Evolutionary conservation across 106 monocot genomes (phyloP).

Genomic region (Xerophyta viscosa): DNA sequence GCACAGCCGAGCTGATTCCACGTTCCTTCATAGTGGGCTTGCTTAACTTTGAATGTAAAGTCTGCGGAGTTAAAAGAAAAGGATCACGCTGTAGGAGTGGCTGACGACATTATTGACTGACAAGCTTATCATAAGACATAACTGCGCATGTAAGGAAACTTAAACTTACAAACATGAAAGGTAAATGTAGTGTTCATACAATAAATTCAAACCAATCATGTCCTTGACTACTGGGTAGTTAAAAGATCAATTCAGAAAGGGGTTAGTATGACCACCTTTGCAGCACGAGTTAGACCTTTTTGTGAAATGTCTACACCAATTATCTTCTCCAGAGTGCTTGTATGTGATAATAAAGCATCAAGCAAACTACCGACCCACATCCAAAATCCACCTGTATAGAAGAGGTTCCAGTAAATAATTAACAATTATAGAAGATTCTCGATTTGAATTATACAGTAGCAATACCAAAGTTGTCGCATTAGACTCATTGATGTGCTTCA

Average conservation of each 20-base stretch:
- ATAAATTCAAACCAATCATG: no score
- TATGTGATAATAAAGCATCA: constrained; percentile 69
- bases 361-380: constrained; percentile 94
- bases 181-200: no score
- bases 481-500: constrained; percentile 53
- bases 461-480: constrained; percentile 63
- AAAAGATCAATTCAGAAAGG: neutral
- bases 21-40: constrained; percentile 17
- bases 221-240: no score
- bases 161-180: no score
- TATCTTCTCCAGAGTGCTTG: constrained; percentile 62
- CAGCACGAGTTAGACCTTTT: constrained; percentile 71
- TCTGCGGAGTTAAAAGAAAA: constrained; percentile 31
- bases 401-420: neutral
- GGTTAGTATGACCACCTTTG: constrained; percentile 47
- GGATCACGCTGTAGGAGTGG: neutral
- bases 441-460: neutral
- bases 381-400: constrained; percentile 90
- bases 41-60: constrained; percentile 76
- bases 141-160: neutral
- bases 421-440: neutral
- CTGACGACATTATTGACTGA: no score
- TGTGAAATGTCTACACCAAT: constrained; percentile 87
- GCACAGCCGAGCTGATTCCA: constrained; percentile 42
- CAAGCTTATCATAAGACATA: no score